A percentile compares a stretch with the other conserved stretches of the same genome.
Evolutionary conservation across 257 asterid genomes (phyloP).

Genomic region (Scutellaria galericulata): DNA sequence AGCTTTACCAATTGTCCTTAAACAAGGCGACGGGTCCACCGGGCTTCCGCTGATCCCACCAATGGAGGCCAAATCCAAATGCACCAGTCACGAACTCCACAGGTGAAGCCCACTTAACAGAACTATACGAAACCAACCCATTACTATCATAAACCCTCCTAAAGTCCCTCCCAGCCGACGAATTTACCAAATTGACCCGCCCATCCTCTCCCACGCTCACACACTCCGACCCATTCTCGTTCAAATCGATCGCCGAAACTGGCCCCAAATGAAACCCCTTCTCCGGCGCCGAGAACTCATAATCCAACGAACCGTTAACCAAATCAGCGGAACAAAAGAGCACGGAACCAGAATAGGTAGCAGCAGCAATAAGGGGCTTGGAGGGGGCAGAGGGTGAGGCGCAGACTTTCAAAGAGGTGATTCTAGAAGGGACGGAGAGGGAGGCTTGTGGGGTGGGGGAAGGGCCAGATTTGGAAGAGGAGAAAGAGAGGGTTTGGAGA

Average conservation of each 20-base stretch:
- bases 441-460: slow-evolving; percentile 52
- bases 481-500: slow-evolving; percentile 54
- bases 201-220: slow-evolving; percentile 90
- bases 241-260: slow-evolving; percentile 65
- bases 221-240: slow-evolving; percentile 71
- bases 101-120: slow-evolving; percentile 93
- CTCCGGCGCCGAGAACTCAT: slow-evolving; percentile 49
- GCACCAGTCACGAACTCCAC: slow-evolving; percentile 88
- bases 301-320: slow-evolving; percentile 48
- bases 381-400: slow-evolving; percentile 48
- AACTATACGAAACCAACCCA: slow-evolving; percentile 72
- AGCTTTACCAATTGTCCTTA: slow-evolving; percentile 74
- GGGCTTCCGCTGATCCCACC: slow-evolving; percentile 89
- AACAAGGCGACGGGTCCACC: slow-evolving; percentile 79
- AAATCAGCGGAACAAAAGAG: slow-evolving; percentile 59
- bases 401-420: slow-evolving; percentile 56
- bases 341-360: slow-evolving; percentile 62
- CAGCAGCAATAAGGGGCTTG: slow-evolving; percentile 67
- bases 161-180: slow-evolving; percentile 42
- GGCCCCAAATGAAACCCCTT: slow-evolving; percentile 65
- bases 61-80: slow-evolving; percentile 78
- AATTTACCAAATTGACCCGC: slow-evolving; percentile 63
- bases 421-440: slow-evolving; percentile 56
- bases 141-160: slow-evolving; percentile 67
- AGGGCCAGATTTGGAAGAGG: slow-evolving; percentile 44